Evolutionary conservation across 495 filamentous ascomycete genomes (phyloP).

Genomic region (Tuber umbilicatum): DNA sequence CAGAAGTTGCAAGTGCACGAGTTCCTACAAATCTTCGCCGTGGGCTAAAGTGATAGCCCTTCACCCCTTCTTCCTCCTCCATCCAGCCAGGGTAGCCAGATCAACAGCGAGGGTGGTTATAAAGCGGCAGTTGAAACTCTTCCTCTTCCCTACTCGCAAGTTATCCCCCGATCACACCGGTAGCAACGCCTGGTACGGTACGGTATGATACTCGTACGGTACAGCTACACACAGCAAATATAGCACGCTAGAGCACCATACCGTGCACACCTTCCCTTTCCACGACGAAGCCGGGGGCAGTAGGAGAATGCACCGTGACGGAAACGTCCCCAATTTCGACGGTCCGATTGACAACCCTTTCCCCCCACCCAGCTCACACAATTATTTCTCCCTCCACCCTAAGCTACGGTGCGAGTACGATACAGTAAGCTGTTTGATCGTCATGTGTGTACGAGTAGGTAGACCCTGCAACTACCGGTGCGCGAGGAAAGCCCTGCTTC

Average conservation of each 20-base stretch:
- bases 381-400: background rate
- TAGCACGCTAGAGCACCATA: conserved; percentile 23
- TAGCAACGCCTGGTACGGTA: conserved; percentile 43
- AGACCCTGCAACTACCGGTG: background rate
- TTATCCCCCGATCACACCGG: conserved; percentile 24
- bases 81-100: background rate
- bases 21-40: background rate
- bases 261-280: conserved; percentile 17
- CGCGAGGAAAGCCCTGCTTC: background rate
- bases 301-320: conserved; percentile 16
- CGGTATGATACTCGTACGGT: background rate
- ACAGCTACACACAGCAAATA: conserved; percentile 40
- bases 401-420: too few relatives aligned
- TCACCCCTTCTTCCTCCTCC: background rate
- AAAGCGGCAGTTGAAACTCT: conserved; percentile 19
- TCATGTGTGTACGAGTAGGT: background rate
- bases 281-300: conserved; percentile 5
- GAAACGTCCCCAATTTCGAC: conserved; percentile 12
- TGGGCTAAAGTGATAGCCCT: background rate
- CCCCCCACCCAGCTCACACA: background rate
- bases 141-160: conserved; percentile 12
- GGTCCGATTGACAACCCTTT: conserved; percentile 18
- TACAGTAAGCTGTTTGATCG: background rate
- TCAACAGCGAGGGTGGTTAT: background rate
- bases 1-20: background rate